A percentile compares a stretch with the other conserved stretches of the same genome.
These are phyloP conservation scores for Lactarius hengduanensis DNA, from an alignment of 768 basidiomycete genomes.

Conservation along the genomic window DNA sequence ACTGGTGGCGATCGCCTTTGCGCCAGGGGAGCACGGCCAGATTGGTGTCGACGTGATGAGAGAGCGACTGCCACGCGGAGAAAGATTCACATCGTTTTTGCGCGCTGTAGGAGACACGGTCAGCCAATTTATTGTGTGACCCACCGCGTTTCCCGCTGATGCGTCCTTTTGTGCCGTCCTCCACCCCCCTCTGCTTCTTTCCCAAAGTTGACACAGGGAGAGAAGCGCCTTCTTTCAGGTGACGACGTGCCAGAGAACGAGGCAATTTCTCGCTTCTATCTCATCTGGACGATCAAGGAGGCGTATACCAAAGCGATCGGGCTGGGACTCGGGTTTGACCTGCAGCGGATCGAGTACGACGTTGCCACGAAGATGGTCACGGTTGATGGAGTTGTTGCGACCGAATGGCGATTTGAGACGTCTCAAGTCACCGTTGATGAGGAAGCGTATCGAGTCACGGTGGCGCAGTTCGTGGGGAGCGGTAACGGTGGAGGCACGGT, in stretches of 20 bases:
- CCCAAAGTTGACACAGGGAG: constrained; percentile 43
- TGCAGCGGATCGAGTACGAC: constrained; percentile 72
- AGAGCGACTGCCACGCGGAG: constrained; percentile 57
- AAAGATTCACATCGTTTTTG: constrained; percentile 59
- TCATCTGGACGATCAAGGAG: constrained; percentile 90
- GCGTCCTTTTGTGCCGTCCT: neutral
- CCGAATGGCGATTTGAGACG: constrained; percentile 68
- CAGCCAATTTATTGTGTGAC: constrained; percentile 21
- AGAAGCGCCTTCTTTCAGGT: constrained; percentile 34
- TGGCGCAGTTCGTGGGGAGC: constrained; percentile 58
- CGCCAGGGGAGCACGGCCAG: constrained; percentile 44
- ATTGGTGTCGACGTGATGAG: constrained; percentile 86
- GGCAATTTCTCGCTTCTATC: constrained; percentile 64
- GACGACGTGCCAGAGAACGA: constrained; percentile 47
- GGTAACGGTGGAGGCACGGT: constrained; percentile 21
- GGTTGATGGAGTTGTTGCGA: constrained; percentile 55
- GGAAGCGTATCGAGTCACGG: constrained; percentile 63
- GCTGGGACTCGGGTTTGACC: constrained; percentile 78
- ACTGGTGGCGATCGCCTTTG: constrained; percentile 64
- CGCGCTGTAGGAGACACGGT: constrained; percentile 67
- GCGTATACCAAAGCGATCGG: constrained; percentile 90
- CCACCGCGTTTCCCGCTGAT: constrained; percentile 19
- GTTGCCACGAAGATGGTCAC: constrained; percentile 48
- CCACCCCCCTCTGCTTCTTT: neutral
- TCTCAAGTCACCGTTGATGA: constrained; percentile 51